Conservation (phyloP, 148 eudicot genomes). For the Chenopodium album region DNA sequence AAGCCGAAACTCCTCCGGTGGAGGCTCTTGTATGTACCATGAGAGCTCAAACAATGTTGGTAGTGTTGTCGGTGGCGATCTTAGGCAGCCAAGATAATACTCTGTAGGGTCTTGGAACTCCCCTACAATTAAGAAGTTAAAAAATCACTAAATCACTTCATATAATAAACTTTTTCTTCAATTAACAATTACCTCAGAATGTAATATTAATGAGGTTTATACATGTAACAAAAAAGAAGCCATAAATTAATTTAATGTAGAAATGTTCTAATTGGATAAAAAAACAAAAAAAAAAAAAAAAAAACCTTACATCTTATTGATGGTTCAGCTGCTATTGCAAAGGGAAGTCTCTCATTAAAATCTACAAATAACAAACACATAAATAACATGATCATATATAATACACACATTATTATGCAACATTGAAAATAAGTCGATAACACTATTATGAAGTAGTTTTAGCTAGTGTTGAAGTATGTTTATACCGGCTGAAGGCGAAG, state of each 20-base stretch:
- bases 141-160: background rate
- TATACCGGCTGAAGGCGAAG: conserved; percentile 15
- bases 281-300: background rate
- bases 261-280: background rate
- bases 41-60: conserved; percentile 70
- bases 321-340: conserved; percentile 37
- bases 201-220: too few relatives aligned
- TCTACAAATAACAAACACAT: conserved; percentile 27
- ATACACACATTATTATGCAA: background rate
- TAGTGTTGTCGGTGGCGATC: conserved; percentile 45
- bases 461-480: background rate
- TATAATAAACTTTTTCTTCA: too few relatives aligned
- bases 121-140: conserved; percentile 19
- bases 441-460: background rate
- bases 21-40: conserved; percentile 78
- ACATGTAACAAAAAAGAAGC: too few relatives aligned
- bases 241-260: too few relatives aligned
- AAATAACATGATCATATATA: background rate
- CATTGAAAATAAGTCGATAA: too few relatives aligned
- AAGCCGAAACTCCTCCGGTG: conserved; percentile 60
- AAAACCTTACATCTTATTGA: conserved; percentile 49
- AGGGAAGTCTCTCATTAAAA: conserved; percentile 45
- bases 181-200: too few relatives aligned
- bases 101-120: conserved; percentile 79
- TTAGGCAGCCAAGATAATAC: conserved; percentile 59